Base-by-base conservation (phyloP, 352 stramenopile genomes). In the Phytophthora cryptogea region DNA sequence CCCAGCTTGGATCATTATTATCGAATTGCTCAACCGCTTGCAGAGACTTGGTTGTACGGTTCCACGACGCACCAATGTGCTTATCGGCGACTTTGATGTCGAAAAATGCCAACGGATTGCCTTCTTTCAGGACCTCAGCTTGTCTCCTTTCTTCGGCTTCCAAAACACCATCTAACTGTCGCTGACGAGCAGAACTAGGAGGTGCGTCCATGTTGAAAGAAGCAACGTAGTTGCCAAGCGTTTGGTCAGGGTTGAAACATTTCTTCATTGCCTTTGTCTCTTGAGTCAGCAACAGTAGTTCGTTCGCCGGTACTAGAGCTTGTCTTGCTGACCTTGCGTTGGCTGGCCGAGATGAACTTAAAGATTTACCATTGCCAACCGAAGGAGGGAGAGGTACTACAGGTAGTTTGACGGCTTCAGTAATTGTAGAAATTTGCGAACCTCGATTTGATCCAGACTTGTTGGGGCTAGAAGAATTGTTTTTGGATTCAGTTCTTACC, bases 91-190 rank as follows among this genome's bases (percentile, higher is more conserved):
- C 47, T 28, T 70, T 64, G 16, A 83, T 55, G 30, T 84, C 66
- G 45, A 88, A 85, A 47, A 85, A 89, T 33, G 68, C 67, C 0
- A 90, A 48, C 9, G 78, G 80, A 35, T 90, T 90, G 10, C 80
- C 80, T 45, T 90, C 80, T 32, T 86, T 86, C 48, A 85, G 52
- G 0, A 82, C 43, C 10, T 68, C 49, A 10, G 70, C 61, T 16
- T 71, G 54, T 6, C 71, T 67, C 1, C 43, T 48, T 4, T 55
- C 37, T 51, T 89, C 80, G 0, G 74, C 72, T 13, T n/a, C 33
- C 0, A 88, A 50, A 3, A 74, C 71, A 11, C 52, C 23, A 5
- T 63, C 44, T 23, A 83, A 36, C 14, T 87, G 70, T 0, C 17
- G 45, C n/a, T 69, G 45, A 11, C 79, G 63, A 3, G 66, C 64